These are phyloP conservation scores for Wickerhamomyces subpelliculosus DNA, from an alignment of 805 yeast species.

Conservation along the genomic window DNA sequence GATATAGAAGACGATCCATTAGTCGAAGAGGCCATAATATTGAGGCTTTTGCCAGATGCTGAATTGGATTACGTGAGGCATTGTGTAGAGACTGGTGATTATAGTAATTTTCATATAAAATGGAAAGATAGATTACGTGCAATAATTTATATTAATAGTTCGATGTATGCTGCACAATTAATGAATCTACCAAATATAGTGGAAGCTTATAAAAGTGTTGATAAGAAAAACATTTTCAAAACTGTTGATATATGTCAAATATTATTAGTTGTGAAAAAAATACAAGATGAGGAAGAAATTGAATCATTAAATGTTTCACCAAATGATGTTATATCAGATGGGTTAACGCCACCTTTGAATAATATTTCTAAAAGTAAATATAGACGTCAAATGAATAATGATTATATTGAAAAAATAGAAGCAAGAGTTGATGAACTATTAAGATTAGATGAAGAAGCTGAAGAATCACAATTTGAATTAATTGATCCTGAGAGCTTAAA, in stretches of 20 bases:
- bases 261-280: constrained; percentile 59
- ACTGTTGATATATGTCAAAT: constrained; percentile 84
- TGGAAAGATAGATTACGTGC: constrained; percentile 85
- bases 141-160: constrained; percentile 60
- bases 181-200: constrained; percentile 86
- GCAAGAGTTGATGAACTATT: constrained; percentile 71
- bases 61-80: constrained; percentile 67
- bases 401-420: constrained; percentile 73
- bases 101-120: constrained; percentile 62
- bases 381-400: constrained; percentile 60
- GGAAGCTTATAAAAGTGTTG: constrained; percentile 85
- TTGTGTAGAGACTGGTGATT: constrained; percentile 73
- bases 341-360: constrained; percentile 75
- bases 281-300: constrained; percentile 41
- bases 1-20: constrained; percentile 93
- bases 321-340: constrained; percentile 45
- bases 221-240: constrained; percentile 81
- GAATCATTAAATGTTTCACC: constrained; percentile 29
- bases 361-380: constrained; percentile 65
- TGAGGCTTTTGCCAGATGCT: constrained; percentile 64
- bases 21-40: constrained; percentile 76
- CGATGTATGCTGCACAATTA: constrained; percentile 72
- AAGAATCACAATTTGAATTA: constrained; percentile 69
- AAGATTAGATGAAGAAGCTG: constrained; percentile 75
- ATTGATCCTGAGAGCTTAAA: constrained; percentile 44